phyloP scores from a whole-genome alignment of 768 basidiomycete species.

The Tricholoma bakamatsutake region DNA sequence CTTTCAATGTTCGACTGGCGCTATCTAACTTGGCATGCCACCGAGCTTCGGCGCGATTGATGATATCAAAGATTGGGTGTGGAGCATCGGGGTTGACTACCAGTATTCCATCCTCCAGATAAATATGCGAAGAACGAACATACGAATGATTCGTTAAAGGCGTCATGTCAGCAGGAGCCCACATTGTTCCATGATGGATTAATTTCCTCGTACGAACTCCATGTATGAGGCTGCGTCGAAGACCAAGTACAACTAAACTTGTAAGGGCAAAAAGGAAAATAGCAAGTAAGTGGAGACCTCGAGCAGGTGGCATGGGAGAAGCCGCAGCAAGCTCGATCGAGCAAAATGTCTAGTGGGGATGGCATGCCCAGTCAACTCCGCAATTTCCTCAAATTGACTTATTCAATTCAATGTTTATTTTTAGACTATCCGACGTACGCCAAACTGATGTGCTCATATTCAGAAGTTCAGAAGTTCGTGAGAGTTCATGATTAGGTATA shows the following conservation, averaged over 20 bases:
- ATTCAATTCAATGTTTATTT: no score
- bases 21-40: not conserved
- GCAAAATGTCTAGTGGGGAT: no score
- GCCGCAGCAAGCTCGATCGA: not conserved
- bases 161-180: not conserved
- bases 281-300: not conserved
- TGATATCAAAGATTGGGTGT: not conserved
- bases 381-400: no score
- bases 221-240: not conserved
- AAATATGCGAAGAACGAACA: not conserved
- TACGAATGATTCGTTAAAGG: not conserved
- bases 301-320: not conserved
- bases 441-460: no score
- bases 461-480: no score
- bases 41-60: constrained; percentile 24
- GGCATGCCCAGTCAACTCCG: no score
- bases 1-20: not conserved
- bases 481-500: no score
- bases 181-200: not conserved
- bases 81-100: not conserved
- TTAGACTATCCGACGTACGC: no score
- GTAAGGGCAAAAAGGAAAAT: not conserved
- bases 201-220: not conserved
- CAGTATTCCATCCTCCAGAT: not conserved
- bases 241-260: not conserved